These are phyloP conservation scores for Saturnispora quitensis DNA, from an alignment of 805 yeast genomes.

Conservation along the genomic window DNA sequence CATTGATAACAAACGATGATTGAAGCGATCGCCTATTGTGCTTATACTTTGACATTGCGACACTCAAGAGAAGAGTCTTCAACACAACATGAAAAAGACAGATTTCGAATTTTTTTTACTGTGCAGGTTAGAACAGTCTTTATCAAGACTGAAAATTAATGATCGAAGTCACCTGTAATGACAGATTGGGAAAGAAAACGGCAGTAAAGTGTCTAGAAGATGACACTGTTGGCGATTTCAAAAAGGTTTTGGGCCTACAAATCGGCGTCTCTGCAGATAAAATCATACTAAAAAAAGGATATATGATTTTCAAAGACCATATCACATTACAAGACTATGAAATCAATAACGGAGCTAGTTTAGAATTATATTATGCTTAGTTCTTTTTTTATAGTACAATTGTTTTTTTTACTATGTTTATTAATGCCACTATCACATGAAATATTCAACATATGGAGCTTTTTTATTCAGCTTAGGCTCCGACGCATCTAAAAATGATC, in stretches of 20 bases:
- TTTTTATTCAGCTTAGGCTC: slow-evolving; percentile 22
- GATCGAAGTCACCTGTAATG: slow-evolving; percentile 70
- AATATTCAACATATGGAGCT: slow-evolving; percentile 35
- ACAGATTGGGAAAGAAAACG: slow-evolving; percentile 79
- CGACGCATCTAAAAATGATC: slow-evolving; percentile 10
- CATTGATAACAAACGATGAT: slow-evolving; percentile 7
- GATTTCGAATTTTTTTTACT: neutral
- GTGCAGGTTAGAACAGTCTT: neutral
- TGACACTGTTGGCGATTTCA: slow-evolving; percentile 86
- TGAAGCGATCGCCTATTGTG: slow-evolving; percentile 12
- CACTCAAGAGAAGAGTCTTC: neutral
- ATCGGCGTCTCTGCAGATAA: slow-evolving; percentile 65
- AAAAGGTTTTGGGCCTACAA: slow-evolving; percentile 73
- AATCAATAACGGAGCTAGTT: slow-evolving; percentile 77
- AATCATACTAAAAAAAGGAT: slow-evolving; percentile 73
- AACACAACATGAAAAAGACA: neutral
- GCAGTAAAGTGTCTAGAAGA: slow-evolving; percentile 78
- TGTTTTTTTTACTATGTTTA: neutral
- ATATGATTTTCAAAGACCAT: slow-evolving; percentile 78
- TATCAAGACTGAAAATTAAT: slow-evolving; percentile 23
- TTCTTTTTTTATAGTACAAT: neutral
- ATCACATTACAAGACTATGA: slow-evolving; percentile 92
- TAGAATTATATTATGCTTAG: slow-evolving; percentile 72
- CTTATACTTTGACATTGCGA: slow-evolving; percentile 2
- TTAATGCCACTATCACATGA: slow-evolving; percentile 22